Evolutionary conservation across 352 stramenopile species (phyloP), one percentile per base, ranked within the genome.

Genomic region (Pythium sukuiense): DNA sequence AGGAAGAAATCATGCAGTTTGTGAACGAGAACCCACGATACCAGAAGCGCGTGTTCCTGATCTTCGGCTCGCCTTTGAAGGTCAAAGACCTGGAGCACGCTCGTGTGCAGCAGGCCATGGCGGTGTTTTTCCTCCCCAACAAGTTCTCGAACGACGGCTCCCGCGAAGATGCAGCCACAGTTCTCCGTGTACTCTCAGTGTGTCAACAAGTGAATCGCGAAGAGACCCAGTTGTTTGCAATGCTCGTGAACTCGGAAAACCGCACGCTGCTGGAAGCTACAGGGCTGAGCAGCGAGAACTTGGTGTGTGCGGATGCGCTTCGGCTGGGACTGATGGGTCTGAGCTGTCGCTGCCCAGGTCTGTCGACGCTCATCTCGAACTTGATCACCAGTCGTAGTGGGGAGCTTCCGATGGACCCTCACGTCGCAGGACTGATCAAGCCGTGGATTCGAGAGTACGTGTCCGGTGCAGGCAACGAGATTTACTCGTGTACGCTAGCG

Each of bases 161-260:
- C 27, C 81, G 90, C 57, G 85, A 96, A 77, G 87, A 96, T 35
- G 87, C 87, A 0, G 79, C 83, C 30, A 96, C 85, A 0, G 85
- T 96, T 13, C 63, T 96, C 3, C 85, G 87, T 14, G 87, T 96
- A 35, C 73, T 96, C 0, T 88, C 87, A 0, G 87, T 94, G 3
- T 82, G 73, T 5, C 85, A 94, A 60, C 76, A 88, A 12, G 79
- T 87, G 32, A 39, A 79, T 29, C 46, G 55, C 3, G 77, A 82
- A 5, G 72, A 85, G 32, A 91, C 85, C 11, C 85, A 92, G 48
- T 59, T 94, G 9, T 93, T 90, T 59, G 87, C 86, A 3, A 92
- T 94, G 83, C 74, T 96, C 27, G 80, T 87, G 29, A 92, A 96
- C 59, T 91, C 86, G 9, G 83, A 92, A 43, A 96, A 96, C 61